A percentile compares a stretch with the other conserved stretches of the same genome.
Evolutionary conservation across 495 filamentous ascomycete species (phyloP).

Genomic region (Pyrenula aspistea): DNA sequence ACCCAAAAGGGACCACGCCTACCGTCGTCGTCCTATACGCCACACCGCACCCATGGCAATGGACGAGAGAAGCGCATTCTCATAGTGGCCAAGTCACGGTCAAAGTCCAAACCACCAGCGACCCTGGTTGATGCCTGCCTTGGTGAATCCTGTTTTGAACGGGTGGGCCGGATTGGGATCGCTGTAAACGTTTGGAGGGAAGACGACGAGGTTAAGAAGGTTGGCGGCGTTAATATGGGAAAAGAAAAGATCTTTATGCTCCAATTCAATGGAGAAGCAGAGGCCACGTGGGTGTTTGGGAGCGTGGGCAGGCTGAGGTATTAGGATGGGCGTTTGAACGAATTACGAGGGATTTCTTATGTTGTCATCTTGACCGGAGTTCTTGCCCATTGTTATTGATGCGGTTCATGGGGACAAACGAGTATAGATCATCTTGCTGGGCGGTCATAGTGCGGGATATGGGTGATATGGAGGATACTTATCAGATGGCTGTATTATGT

Average conservation of each 20-base stretch:
- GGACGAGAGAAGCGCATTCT: conserved; percentile 69
- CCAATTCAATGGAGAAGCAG: conserved; percentile 56
- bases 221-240: conserved; percentile 58
- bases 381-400: no score
- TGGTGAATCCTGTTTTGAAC: conserved; percentile 71
- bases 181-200: conserved; percentile 82
- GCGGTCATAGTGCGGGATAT: no score
- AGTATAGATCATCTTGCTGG: no score
- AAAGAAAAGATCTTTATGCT: conserved; percentile 73
- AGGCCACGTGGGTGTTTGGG: conserved; percentile 49
- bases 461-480: no score
- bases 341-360: no score
- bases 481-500: no score
- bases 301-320: conserved; percentile 48
- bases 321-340: no score
- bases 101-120: conserved; percentile 20
- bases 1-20: not conserved
- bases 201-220: conserved; percentile 51
- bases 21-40: conserved; percentile 15
- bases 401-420: no score
- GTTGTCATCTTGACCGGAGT: no score
- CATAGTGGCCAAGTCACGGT: conserved; percentile 52
- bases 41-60: conserved; percentile 18
- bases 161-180: conserved; percentile 72
- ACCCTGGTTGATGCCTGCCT: conserved; percentile 74